Base-by-base conservation (phyloP, 148 eudicot species). In the Vaccinium vitisidaea region DNA sequence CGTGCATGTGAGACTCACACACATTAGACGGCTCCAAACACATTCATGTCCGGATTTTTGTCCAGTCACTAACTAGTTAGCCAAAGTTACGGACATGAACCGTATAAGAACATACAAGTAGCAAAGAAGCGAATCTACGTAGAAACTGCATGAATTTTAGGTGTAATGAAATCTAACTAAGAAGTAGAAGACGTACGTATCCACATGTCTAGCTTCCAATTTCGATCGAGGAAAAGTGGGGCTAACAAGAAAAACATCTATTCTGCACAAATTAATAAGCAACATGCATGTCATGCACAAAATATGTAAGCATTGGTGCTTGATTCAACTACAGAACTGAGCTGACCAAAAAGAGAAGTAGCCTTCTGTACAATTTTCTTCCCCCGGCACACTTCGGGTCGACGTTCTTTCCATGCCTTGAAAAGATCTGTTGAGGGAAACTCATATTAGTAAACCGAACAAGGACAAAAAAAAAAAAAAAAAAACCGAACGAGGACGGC, bases 311-410 rank as follows among this genome's bases (percentile, higher is more conserved):
- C 74, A 69, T 27, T 2, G 63, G 79, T 53, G 78, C 36, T 80
- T 58, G 25, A 73, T 71, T 83, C 27, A 27, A 79, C 39, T 11
- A 48, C 55, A 74, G 52, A 73, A 56, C 50, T 56, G 80, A 63
- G 58, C 75, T 74, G 83, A 84, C 3, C 3, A 10, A 86, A 80
- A 12, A 65, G 23, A 5, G 6, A 11, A 30, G 11, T 32, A 59
- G 52, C 65, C 55, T 69, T 52, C 18, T n/a, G 71, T 81, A 53
- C 87, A 86, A 25, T 61, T 59, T 30, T 18, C 32, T 63, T 52
- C 61, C 79, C 15, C 19, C 49, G 53, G 50, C 27, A 61, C 14
- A 36, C 75, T 83, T 53, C 69, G 2, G 30, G 23, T 14, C 18
- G 69, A 30, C 32, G 32, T 83, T 18, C 54, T 54, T 36, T 71